Conservation (phyloP, 139 green algal species). For the Chlorella sp. region DNA sequence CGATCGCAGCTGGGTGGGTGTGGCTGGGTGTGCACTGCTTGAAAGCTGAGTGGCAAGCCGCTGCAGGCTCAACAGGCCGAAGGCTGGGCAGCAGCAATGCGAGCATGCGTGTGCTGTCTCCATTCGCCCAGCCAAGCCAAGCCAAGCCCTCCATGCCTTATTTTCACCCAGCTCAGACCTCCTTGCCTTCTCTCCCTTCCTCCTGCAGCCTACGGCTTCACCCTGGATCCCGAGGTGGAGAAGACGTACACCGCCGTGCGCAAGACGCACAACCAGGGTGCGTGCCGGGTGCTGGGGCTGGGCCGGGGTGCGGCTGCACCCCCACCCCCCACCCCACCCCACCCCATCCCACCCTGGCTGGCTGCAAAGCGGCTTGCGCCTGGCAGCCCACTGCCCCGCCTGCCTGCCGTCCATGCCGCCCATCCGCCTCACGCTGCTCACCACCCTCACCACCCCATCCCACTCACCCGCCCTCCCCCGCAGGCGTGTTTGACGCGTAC, state of each 20-base stretch:
- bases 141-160: neutral
- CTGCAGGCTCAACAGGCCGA: too few species aligned
- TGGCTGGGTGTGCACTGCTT: neutral
- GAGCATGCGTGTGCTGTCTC: too few species aligned
- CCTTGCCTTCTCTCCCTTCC: neutral
- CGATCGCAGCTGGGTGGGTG: too few species aligned
- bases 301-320: neutral
- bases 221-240: conserved; percentile 44
- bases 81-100: too few species aligned
- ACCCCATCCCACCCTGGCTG: too few species aligned
- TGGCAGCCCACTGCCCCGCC: too few species aligned
- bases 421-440: neutral
- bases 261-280: conserved; percentile 78
- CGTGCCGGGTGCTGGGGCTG: neutral
- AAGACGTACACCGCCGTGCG: conserved; percentile 57
- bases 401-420: too few species aligned
- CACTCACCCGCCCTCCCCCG: neutral
- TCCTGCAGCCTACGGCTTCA: conserved; percentile 48
- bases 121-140: too few species aligned
- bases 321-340: too few species aligned
- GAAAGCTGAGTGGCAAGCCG: neutral
- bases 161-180: neutral
- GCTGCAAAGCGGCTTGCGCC: too few species aligned
- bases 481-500: conserved; percentile 81
- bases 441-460: neutral